These are phyloP conservation scores for Wickerhamomyces chambardii DNA, from an alignment of 805 yeast genomes.

Conservation along the genomic window DNA sequence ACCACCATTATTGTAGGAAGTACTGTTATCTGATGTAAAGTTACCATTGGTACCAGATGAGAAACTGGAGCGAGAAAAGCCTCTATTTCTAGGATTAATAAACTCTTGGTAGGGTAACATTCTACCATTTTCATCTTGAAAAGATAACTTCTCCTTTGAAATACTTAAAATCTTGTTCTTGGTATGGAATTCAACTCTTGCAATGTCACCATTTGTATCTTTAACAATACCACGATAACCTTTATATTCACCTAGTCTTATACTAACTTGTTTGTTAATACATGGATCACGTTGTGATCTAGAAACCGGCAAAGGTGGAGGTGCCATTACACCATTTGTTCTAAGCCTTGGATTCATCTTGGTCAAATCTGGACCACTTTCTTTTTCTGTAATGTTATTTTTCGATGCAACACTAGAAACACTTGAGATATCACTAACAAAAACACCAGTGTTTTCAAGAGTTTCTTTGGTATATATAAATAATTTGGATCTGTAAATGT, in stretches of 20 bases:
- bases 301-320: slow-evolving; percentile 51
- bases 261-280: slow-evolving; percentile 75
- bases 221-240: slow-evolving; percentile 91
- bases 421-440: slow-evolving; percentile 67
- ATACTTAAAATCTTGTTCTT: slow-evolving; percentile 84
- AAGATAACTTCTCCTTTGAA: slow-evolving; percentile 69
- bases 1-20: slow-evolving; percentile 42
- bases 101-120: slow-evolving; percentile 75
- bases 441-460: slow-evolving; percentile 84
- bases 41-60: slow-evolving; percentile 21
- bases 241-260: slow-evolving; percentile 86
- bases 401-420: slow-evolving; percentile 82
- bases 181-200: slow-evolving; percentile 90
- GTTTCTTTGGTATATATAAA: slow-evolving; percentile 77
- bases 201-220: slow-evolving; percentile 87
- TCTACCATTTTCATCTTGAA: slow-evolving; percentile 57
- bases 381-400: slow-evolving; percentile 42
- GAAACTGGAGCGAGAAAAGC: slow-evolving; percentile 25
- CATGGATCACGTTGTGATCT: slow-evolving; percentile 68
- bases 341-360: slow-evolving; percentile 80
- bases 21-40: slow-evolving; percentile 24
- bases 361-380: slow-evolving; percentile 56
- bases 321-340: slow-evolving; percentile 35
- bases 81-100: slow-evolving; percentile 37
- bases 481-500: slow-evolving; percentile 71